Evolutionary conservation across 2,329 filamentous ascomycete genomes (phyloP).

Genomic region (Aotearoamyces nothofagi): DNA sequence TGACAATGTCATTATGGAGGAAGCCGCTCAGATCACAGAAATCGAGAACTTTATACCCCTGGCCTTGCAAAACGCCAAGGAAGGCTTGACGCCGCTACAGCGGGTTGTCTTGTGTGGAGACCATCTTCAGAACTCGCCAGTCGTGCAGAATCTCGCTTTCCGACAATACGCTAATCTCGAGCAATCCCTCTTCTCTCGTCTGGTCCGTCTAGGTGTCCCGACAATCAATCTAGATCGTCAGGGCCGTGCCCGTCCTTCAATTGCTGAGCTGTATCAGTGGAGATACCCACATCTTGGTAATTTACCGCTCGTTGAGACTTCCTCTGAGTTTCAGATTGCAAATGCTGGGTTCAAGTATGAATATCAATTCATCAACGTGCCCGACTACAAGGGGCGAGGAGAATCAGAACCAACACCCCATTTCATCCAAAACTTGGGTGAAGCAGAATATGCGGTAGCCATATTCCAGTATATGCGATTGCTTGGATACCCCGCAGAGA

Average conservation of each 20-base stretch:
- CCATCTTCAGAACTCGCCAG: slow-evolving; percentile 90
- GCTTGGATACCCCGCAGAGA: slow-evolving; percentile 63
- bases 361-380: slow-evolving; percentile 93
- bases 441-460: slow-evolving; percentile 93
- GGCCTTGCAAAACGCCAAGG: slow-evolving; percentile 70
- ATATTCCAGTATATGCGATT: slow-evolving; percentile 96
- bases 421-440: slow-evolving; percentile 91
- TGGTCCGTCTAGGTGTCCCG: slow-evolving; percentile 86
- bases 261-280: slow-evolving; percentile 87
- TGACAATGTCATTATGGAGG: slow-evolving; percentile 96
- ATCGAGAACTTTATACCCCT: slow-evolving; percentile 93
- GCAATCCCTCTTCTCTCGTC: slow-evolving; percentile 83
- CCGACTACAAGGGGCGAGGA: slow-evolving; percentile 79
- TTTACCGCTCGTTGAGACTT: slow-evolving; percentile 55
- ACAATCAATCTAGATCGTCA: slow-evolving; percentile 83
- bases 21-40: slow-evolving; percentile 95
- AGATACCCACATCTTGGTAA: slow-evolving; percentile 72
- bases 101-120: slow-evolving; percentile 88
- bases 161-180: slow-evolving; percentile 91
- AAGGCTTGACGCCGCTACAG: slow-evolving; percentile 63
- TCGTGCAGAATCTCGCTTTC: slow-evolving; percentile 90
- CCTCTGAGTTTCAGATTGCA: slow-evolving; percentile 58
- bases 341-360: slow-evolving; percentile 91
- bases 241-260: slow-evolving; percentile 73
- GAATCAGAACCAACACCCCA: slow-evolving; percentile 85